These are phyloP conservation scores for Colletotrichum plurivorum DNA, from an alignment of 2,329 filamentous ascomycete species.

Conservation along the genomic window DNA sequence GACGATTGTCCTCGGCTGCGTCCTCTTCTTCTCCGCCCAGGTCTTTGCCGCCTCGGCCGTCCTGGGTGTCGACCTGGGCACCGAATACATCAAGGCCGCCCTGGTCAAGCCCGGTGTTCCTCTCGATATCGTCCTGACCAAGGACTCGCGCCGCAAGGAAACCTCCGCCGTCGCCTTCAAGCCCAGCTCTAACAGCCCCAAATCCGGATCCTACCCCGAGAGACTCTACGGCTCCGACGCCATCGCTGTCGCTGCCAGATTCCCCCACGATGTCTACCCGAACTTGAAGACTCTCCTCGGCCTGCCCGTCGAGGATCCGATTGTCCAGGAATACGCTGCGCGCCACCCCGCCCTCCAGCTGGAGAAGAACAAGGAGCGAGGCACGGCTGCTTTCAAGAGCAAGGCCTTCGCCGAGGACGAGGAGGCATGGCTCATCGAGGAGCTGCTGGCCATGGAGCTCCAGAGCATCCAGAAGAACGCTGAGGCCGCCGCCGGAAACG, in stretches of 20 bases:
- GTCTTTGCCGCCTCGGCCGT: constrained; percentile 78
- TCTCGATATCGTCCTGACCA: constrained; percentile 97
- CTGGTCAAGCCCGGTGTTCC: constrained; percentile 97
- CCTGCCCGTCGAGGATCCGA: constrained; percentile 71
- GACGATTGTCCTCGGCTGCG: constrained; percentile 54
- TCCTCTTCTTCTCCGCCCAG: constrained; percentile 61
- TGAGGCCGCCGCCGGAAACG: constrained; percentile 84
- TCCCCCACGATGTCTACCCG: constrained; percentile 93
- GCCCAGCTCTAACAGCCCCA: constrained; percentile 76
- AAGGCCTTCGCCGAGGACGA: constrained; percentile 72
- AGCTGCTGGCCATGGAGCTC: constrained; percentile 95
- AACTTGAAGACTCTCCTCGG: constrained; percentile 95
- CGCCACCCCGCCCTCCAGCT: constrained; percentile 86
- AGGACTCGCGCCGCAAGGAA: constrained; percentile 98
- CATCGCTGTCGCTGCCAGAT: constrained; percentile 86
- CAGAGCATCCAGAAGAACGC: constrained; percentile 93
- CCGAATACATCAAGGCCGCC: constrained; percentile 96
- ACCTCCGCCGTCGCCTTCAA: constrained; percentile 94
- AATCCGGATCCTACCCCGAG: constrained; percentile 82
- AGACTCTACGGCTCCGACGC: constrained; percentile 94
- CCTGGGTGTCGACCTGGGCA: constrained; percentile 93
- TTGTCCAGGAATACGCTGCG: constrained; percentile 78
- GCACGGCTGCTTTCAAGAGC: constrained; percentile 88
- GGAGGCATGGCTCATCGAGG: constrained; percentile 85
- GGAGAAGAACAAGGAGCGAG: constrained; percentile 70